Evolutionary conservation across 768 basidiomycete species (phyloP).

Genomic region (Tylopilus vinaceipallidus): DNA sequence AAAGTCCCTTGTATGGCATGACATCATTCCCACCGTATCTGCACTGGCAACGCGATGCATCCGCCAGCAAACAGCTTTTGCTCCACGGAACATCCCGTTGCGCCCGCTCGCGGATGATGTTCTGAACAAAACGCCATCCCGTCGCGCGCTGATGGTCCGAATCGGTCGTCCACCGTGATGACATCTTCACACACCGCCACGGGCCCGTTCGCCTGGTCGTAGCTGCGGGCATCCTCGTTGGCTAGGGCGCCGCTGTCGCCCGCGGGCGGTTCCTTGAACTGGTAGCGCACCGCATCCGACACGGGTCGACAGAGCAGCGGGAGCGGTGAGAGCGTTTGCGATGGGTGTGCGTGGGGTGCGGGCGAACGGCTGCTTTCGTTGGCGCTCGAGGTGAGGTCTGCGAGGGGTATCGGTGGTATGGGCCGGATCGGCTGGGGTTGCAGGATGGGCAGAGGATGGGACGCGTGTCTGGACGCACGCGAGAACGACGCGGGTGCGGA

Average conservation of each 20-base stretch:
- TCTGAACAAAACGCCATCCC: constrained; percentile 14
- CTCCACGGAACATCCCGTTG: constrained; percentile 17
- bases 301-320: constrained; percentile 35
- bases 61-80: constrained; percentile 21
- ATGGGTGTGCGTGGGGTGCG: not conserved
- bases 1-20: no score
- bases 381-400: constrained; percentile 25
- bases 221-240: constrained; percentile 1
- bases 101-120: constrained; percentile 10
- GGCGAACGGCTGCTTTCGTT: constrained; percentile 9
- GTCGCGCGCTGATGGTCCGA: constrained; percentile 19
- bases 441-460: constrained; percentile 25
- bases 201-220: constrained; percentile 13
- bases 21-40: constrained; percentile 25
- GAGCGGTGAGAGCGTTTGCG: constrained; percentile 25
- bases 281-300: constrained; percentile 32
- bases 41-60: constrained; percentile 14
- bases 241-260: constrained; percentile 1
- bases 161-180: constrained; percentile 8
- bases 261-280: constrained; percentile 17
- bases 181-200: constrained; percentile 21
- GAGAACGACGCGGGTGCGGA: constrained; percentile 12
- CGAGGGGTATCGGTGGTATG: constrained; percentile 33
- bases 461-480: constrained; percentile 13
- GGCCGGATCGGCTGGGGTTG: constrained; percentile 36